Evolutionary conservation across 345 rosid species (phyloP).

Genomic region (Salix arbutifolia): DNA sequence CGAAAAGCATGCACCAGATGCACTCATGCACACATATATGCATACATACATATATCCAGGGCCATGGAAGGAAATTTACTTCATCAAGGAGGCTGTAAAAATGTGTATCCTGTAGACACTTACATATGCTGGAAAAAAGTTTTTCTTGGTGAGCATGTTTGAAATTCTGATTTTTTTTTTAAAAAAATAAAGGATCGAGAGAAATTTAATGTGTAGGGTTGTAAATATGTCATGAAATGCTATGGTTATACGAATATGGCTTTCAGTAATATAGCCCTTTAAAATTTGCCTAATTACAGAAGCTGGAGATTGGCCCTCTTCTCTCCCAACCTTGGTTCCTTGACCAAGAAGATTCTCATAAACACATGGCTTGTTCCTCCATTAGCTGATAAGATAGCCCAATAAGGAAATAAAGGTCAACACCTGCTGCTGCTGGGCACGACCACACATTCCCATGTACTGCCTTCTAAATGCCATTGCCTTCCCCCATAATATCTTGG

Average conservation of each 20-base stretch:
- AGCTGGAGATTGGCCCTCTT: background rate
- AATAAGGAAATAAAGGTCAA: background rate
- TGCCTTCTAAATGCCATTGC: background rate
- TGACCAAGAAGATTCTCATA: background rate
- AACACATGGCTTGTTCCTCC: background rate
- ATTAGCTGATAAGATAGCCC: background rate
- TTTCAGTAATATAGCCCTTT: background rate
- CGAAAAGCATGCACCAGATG: background rate
- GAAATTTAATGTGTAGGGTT: background rate
- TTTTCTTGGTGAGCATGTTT: background rate
- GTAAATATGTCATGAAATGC: background rate
- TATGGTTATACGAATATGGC: background rate
- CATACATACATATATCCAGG: background rate
- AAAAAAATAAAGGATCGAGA: background rate
- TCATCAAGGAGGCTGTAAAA: background rate
- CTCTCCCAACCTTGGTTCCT: background rate
- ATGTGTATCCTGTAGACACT: background rate
- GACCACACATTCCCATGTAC: background rate
- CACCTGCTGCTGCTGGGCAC: background rate
- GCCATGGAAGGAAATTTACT: background rate
- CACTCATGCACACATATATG: background rate
- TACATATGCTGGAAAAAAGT: background rate
- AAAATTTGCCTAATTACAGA: background rate
- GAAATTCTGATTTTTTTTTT: background rate
- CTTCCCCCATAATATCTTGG: background rate